Base-by-base conservation (phyloP, 352 stramenopile species). In the Phytophthora kernoviae region DNA sequence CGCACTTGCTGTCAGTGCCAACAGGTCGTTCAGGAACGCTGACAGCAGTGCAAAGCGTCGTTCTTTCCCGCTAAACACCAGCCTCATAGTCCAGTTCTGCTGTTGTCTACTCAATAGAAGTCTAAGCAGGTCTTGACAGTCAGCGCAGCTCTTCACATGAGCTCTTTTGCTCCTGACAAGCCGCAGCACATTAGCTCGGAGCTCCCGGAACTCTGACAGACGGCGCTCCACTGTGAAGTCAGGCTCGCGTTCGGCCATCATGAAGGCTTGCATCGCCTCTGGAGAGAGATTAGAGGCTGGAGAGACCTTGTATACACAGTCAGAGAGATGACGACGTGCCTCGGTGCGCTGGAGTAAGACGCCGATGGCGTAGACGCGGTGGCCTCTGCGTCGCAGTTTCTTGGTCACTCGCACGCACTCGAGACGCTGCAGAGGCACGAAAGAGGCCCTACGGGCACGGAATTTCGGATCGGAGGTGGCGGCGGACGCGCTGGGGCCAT, bases 241-340 rank as follows among this genome's bases (percentile, higher is more conserved):
- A 14, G 69, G 63, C 46, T 78, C 65, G 18, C 69, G 69, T 42
- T 78, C 69, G 32, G 69, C 51, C 42, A 68, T 66, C 65, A 75
- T 67, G 50, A 72, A 33, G 2, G 50, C 41, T 33, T 14, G 44
- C 53, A 78, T 59, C 27, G 49, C 57, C 26, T 73, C 39, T 5
- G 47, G 44, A 4, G 53, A 60, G 32, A 70, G 54, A 4, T 63
- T 70, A 4, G 44, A 66, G 12, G 58, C 44, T 5, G 51, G 37
- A 5, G 60, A 54, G 15, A 30, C 42, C 32, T 45, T 55, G 43
- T 78, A 75, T 5, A 62, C 69, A 17, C 41, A 50, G 34, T 75
- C 65, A 0, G 68, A 74, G n/a, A 65, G 52, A n/a, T 64, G 68
- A 10, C 54, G 60, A 5, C 57, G 68, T 2, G 48, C 60, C 32